These are phyloP conservation scores for Cercospora nicotianae DNA, from an alignment of 2,329 filamentous ascomycete species.

Conservation along the genomic window DNA sequence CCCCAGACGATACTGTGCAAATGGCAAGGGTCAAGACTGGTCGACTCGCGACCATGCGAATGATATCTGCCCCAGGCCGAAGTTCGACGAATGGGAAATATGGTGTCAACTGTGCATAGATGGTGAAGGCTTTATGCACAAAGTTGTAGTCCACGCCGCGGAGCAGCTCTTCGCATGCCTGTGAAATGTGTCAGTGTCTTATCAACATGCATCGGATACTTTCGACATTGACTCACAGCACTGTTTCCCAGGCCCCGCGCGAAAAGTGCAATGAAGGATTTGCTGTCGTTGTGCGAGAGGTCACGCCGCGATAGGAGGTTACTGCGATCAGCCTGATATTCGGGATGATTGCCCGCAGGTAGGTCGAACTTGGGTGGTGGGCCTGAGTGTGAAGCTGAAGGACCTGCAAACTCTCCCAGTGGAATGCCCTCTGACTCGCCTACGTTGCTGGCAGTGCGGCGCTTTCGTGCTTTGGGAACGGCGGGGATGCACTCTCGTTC, in stretches of 20 bases:
- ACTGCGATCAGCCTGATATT: constrained; percentile 14
- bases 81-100: constrained; percentile 33
- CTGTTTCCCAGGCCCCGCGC: constrained; percentile 26
- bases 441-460: constrained; percentile 26
- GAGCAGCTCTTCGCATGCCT: constrained; percentile 27
- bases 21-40: constrained; percentile 32
- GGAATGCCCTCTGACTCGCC: constrained; percentile 27
- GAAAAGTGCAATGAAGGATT: constrained; percentile 29
- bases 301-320: constrained; percentile 24
- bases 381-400: constrained; percentile 11
- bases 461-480: constrained; percentile 33
- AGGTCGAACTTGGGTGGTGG: constrained; percentile 21
- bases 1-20: constrained; percentile 30
- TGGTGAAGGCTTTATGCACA: constrained; percentile 28
- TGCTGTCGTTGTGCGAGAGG: constrained; percentile 28
- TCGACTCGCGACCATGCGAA: constrained; percentile 26
- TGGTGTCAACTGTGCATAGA: constrained; percentile 27
- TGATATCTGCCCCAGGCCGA: constrained; percentile 21
- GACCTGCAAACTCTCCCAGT: constrained; percentile 25
- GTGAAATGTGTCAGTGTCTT: constrained; percentile 4
- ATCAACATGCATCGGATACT: not conserved
- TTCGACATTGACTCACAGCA: constrained; percentile 14
- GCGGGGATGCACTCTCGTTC: constrained; percentile 31
- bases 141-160: constrained; percentile 32
- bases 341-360: constrained; percentile 11